Evolutionary conservation across 805 yeast species (phyloP), one percentile per base, ranked within the genome.

Genomic region (Clavispora phyllophila): DNA sequence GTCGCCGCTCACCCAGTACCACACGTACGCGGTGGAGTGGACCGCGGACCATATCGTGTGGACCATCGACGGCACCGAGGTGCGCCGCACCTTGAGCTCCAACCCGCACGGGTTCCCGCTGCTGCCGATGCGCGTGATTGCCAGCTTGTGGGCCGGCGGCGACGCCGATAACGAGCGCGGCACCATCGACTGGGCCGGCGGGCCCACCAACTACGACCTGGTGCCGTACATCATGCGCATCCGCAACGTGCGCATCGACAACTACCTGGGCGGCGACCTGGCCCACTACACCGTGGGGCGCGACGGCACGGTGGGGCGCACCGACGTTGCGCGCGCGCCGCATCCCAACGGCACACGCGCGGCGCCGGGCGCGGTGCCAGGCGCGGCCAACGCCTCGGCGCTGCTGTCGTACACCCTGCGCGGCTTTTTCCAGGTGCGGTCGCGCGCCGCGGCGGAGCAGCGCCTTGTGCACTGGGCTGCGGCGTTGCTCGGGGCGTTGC

Each of bases 81-180:
- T 66, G 9, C 47, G 75, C 17, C 51, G 20, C 3, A 45, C 65
- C 3, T 34, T 19, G 9, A 43, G 47, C 3, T 52, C 47, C 13
- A 39, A 44, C 31, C 42, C 43, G 1, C 62, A 65, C 28, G 69
- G 68, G 14, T 60, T 48, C 37, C 73, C 74, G 8, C 19, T 43
- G 3, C 56, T 68, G 12, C 75, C 75, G 31, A 65, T 65, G 70
- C 37, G 48, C 6, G 50, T 69, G 19, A 58, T 58, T 41, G 44
- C 67, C 19, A 64, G 72, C 45, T 46, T 68, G 19, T 70, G 75
- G 74, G 69, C 65, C 1, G 75, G 75, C 3, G 73, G 75, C 0
- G 73, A 68, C 40, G 51, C 50, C 9, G 40, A 37, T 7, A 68
- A 66, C 37, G 50, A 43, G 9, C 48, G 46, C 5, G 75, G 73